Evolutionary conservation across 495 filamentous ascomycete species (phyloP).

Genomic region (Penicillium angulare): DNA sequence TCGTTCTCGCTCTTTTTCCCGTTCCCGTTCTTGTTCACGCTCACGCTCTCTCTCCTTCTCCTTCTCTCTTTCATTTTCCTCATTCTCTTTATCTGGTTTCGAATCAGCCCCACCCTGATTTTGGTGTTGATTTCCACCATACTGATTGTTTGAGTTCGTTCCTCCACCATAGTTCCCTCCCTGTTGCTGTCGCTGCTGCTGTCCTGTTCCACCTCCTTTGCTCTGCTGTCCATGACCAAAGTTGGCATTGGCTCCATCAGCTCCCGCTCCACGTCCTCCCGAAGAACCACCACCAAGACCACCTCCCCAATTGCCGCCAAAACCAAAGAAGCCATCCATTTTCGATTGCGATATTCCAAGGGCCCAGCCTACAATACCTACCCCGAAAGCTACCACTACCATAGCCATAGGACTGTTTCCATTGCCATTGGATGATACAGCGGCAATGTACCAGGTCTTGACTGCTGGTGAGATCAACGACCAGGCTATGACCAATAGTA

Average conservation of each 20-base stretch:
- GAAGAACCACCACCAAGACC: slow-evolving; percentile 19
- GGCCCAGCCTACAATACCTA: slow-evolving; percentile 76
- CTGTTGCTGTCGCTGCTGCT: slow-evolving; percentile 22
- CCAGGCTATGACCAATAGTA: slow-evolving; percentile 65
- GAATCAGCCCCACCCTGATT: slow-evolving; percentile 25
- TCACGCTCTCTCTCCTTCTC: slow-evolving; percentile 17
- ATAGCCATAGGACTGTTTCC: slow-evolving; percentile 58
- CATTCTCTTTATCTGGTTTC: slow-evolving; percentile 6
- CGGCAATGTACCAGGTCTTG: slow-evolving; percentile 63
- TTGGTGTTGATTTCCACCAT: slow-evolving; percentile 39
- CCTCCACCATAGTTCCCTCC: slow-evolving; percentile 28
- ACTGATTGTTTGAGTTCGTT: slow-evolving; percentile 30
- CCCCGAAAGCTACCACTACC: slow-evolving; percentile 57
- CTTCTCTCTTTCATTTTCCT: neutral
- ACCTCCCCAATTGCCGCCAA: slow-evolving; percentile 20
- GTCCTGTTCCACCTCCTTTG: slow-evolving; percentile 16
- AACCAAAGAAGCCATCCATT: neutral
- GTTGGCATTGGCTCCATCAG: slow-evolving; percentile 18
- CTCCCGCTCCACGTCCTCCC: slow-evolving; percentile 20
- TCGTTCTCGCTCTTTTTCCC: slow-evolving; percentile 1
- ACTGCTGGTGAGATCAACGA: slow-evolving; percentile 67
- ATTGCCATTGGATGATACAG: slow-evolving; percentile 38
- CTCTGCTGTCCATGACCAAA: slow-evolving; percentile 15
- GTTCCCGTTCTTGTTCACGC: neutral
- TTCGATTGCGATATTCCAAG: slow-evolving; percentile 65